Conservation (phyloP, 805 yeast species). For the Peterozyma xylosa region DNA sequence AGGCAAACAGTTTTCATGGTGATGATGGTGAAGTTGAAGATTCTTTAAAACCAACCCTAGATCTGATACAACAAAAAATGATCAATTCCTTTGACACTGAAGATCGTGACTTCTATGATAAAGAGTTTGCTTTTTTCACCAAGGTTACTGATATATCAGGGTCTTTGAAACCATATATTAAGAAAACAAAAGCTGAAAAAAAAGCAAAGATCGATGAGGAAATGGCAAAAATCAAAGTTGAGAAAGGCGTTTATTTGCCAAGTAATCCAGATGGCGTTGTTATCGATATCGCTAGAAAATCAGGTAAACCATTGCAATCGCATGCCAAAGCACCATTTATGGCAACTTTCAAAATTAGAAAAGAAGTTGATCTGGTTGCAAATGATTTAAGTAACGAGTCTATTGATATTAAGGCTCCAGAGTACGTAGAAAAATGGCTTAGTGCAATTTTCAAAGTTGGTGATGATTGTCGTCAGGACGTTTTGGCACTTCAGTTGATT, state of each 20-base stretch:
- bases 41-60: constrained; percentile 74
- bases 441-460: constrained; percentile 98
- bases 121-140: constrained; percentile 82
- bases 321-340: constrained; percentile 98
- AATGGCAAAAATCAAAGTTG: constrained; percentile 69
- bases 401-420: constrained; percentile 24
- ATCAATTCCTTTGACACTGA: constrained; percentile 47
- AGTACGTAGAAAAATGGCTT: constrained; percentile 65
- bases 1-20: constrained; percentile 86
- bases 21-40: constrained; percentile 82
- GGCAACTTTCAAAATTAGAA: constrained; percentile 87
- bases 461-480: constrained; percentile 98
- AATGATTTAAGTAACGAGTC: constrained; percentile 6
- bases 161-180: constrained; percentile 88
- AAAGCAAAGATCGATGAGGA: constrained; percentile 94
- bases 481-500: constrained; percentile 84
- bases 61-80: constrained; percentile 62
- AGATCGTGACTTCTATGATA: constrained; percentile 64
- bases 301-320: constrained; percentile 92
- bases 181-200: constrained; percentile 92
- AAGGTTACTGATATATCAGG: constrained; percentile 94
- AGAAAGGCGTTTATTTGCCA: constrained; percentile 85
- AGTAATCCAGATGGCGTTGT: constrained; percentile 96
- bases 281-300: constrained; percentile 81
- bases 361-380: constrained; percentile 28